Evolutionary conservation across 371 early-diverging fungal species (phyloP), one percentile per base, ranked within the genome.

Genomic region (Capniomyces stellatus): DNA sequence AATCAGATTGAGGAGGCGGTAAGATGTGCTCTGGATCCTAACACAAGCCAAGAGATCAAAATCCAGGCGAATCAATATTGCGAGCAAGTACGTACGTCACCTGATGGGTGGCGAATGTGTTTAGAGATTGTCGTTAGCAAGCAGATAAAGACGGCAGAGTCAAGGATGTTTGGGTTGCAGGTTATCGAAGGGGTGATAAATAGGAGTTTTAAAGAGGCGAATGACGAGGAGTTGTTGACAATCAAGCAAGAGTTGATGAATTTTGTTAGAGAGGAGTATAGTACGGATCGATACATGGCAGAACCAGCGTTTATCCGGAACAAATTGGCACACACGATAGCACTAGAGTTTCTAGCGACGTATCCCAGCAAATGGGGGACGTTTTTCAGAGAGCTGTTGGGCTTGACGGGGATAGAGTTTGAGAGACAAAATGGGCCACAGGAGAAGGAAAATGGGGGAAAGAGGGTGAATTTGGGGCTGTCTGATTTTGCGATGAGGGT

Each of bases 101-200:
- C 76, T 1, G 81, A 87, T 49, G 92, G 90, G 39, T 92, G 92
- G 90, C 81, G 81, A 69, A 62, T 85, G 39, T 84, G 90, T 63
- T 61, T 91, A 42, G 72, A 78, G 52, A 72, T 90, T 46, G 88
- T 88, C 58, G 75, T 80, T 57, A 73, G 74, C 12, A 51, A 51
- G 13, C 51, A 29, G 3, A 29, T 29, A 54, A 73, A 75, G 54
- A 82, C 79, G 18, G 77, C 85, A n/a, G 80, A 86, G 61, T 77
- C 83, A 18, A 77, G 91, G 23, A 74, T 89, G 61, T 86, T 86
- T 71, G 78, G 84, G 21, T 75, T 92, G 28, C 89, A 91, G 66
- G 82, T 85, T 3, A 52, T 92, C 24, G 92, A 92, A 61, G 80
- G 80, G 43, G 72, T 78, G 4, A 64, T 88, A 42, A 64, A 77